Conservation (phyloP, 2,329 filamentous ascomycete species). For the Phialophora macrospora region DNA sequence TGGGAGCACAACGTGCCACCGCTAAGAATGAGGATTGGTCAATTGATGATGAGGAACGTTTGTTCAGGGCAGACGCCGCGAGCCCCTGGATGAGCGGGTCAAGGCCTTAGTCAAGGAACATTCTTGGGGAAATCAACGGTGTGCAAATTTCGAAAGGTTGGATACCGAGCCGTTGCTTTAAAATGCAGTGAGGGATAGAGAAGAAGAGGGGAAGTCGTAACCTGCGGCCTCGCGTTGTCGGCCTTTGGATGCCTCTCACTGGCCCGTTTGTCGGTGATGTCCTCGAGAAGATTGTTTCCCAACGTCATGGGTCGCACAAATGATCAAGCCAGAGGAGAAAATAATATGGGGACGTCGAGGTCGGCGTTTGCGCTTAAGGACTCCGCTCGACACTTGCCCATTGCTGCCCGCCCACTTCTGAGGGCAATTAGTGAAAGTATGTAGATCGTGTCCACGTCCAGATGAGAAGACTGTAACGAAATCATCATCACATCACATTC, state of each 20-base stretch:
- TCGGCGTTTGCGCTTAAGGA: conserved; percentile 4
- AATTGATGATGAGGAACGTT: neutral
- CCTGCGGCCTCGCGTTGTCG: neutral
- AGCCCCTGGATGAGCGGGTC: conserved; percentile 19
- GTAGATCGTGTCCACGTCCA: neutral
- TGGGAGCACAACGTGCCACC: conserved; percentile 30
- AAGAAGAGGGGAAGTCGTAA: neutral
- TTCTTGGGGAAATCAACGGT: conserved; percentile 15
- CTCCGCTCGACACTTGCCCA: neutral
- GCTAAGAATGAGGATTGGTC: conserved; percentile 30
- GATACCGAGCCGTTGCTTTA: neutral
- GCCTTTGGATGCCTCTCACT: neutral
- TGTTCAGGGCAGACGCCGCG: conserved; percentile 13
- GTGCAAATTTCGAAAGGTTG: neutral
- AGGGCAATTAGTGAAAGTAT: neutral
- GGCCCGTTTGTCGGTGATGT: conserved; percentile 3
- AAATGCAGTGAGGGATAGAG: neutral
- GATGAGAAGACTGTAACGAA: neutral
- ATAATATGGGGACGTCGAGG: neutral
- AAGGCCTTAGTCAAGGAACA: conserved; percentile 5
- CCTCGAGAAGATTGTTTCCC: neutral
- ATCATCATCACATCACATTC: neutral
- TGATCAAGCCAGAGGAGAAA: conserved; percentile 10
- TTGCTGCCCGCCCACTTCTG: neutral
- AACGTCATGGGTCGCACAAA: conserved; percentile 17